Evolutionary conservation across 345 rosid genomes (phyloP).

Genomic region (Litchi chinensis): DNA sequence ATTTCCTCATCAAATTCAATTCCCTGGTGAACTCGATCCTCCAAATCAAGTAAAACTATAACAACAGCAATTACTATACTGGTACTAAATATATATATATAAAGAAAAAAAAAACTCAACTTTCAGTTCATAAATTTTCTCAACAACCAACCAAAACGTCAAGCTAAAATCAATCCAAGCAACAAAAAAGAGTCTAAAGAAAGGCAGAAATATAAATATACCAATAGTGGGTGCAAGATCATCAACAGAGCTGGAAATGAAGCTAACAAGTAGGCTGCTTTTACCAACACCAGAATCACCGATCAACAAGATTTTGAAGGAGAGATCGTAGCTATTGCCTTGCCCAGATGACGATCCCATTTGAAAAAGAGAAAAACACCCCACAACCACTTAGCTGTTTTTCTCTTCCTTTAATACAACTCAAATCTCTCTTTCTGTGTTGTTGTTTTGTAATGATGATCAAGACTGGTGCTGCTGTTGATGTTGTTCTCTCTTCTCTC

Average conservation of each 20-base stretch:
- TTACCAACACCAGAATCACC: slow-evolving; percentile 98
- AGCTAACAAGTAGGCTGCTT: slow-evolving; percentile 94
- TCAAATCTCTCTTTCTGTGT: slow-evolving; percentile 8
- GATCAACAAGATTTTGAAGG: slow-evolving; percentile 95
- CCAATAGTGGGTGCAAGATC: slow-evolving; percentile 95
- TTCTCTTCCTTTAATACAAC: background rate
- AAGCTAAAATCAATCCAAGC: background rate
- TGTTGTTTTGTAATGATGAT: slow-evolving; percentile 40
- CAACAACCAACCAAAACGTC: slow-evolving; percentile 16
- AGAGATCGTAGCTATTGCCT: slow-evolving; percentile 68
- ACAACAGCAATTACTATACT: background rate
- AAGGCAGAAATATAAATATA: slow-evolving; percentile 19
- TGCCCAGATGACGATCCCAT: slow-evolving; percentile 93
- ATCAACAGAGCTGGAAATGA: slow-evolving; percentile 73
- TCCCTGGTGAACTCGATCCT: background rate
- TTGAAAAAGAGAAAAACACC: slow-evolving; percentile 1
- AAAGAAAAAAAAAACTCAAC: background rate
- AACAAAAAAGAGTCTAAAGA: background rate
- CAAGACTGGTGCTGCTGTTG: slow-evolving; percentile 14
- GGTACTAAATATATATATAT: background rate
- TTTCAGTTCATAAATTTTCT: background rate
- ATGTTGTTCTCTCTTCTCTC: slow-evolving; percentile 5
- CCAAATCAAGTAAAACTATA: background rate
- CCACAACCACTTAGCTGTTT: background rate
- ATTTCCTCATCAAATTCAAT: background rate